These are phyloP conservation scores for Penicillium arizonense DNA, from an alignment of 495 filamentous ascomycete species.

Conservation along the genomic window DNA sequence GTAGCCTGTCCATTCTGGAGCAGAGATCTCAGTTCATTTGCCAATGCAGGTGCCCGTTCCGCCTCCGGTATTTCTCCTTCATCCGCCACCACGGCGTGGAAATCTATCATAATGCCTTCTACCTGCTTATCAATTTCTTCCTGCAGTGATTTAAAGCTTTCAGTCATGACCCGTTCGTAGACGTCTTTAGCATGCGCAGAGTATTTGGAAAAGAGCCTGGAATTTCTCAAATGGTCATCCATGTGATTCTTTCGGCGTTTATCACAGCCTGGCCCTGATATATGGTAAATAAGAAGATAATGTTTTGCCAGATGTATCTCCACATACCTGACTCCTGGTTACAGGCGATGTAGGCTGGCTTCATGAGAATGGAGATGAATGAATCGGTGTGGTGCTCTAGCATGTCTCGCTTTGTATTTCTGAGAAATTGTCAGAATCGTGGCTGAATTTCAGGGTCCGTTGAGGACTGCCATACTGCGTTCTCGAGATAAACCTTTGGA, in stretches of 20 bases:
- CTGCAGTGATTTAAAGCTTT: not conserved
- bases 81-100: conserved; percentile 7
- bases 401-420: conserved; percentile 11
- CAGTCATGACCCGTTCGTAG: not conserved
- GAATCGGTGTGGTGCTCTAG: conserved; percentile 14
- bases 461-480: conserved; percentile 6
- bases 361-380: conserved; percentile 24
- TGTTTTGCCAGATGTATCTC: not conserved
- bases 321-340: conserved; percentile 17
- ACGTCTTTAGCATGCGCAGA: not conserved
- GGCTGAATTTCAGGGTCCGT: not conserved
- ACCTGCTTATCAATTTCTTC: conserved; percentile 1
- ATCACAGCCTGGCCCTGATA: conserved; percentile 11
- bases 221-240: conserved; percentile 5
- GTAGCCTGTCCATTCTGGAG: not conserved
- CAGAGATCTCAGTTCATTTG: not conserved
- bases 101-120: conserved; percentile 5
- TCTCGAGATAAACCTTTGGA: not conserved
- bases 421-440: not conserved
- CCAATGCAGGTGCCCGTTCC: conserved; percentile 2
- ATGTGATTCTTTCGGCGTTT: conserved; percentile 11
- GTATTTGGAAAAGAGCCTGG: conserved; percentile 4
- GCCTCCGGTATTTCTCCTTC: conserved; percentile 13
- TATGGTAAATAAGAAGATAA: not conserved
- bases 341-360: conserved; percentile 13